Evolutionary conservation across 208 protist genomes (phyloP).

Genomic region (Trypanosoma scelopori): DNA sequence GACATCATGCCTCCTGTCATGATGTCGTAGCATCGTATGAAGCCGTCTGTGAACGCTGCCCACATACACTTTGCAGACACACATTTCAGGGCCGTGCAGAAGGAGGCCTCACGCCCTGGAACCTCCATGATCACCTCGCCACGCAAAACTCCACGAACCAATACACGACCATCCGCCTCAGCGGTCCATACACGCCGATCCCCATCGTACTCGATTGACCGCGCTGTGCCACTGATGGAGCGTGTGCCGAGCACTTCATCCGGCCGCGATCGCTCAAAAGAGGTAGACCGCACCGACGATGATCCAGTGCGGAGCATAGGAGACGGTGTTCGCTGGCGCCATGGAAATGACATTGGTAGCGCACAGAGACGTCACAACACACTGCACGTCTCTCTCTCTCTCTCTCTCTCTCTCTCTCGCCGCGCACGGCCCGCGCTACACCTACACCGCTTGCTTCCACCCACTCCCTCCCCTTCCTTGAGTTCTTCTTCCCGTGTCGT

Average conservation of each 20-base stretch:
- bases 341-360: neutral
- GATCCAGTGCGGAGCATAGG: neutral
- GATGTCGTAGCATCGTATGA: conserved; percentile 51
- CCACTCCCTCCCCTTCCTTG: too few species aligned
- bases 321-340: neutral
- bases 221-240: conserved; percentile 35
- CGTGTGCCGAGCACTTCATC: conserved; percentile 32
- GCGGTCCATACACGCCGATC: conserved; percentile 64
- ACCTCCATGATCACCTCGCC: conserved; percentile 19
- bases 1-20: conserved; percentile 35
- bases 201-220: conserved; percentile 52
- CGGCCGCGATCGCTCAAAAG: conserved; percentile 31
- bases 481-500: too few species aligned
- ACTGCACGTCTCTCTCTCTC: too few species aligned
- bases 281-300: conserved; percentile 19
- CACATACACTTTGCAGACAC: conserved; percentile 44
- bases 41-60: conserved; percentile 63
- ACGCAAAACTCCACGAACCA: conserved; percentile 38
- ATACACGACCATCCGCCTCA: conserved; percentile 55
- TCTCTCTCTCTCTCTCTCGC: too few species aligned
- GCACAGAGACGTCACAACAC: neutral
- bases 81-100: conserved; percentile 15
- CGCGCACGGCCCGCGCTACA: too few species aligned
- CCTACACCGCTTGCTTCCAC: too few species aligned
- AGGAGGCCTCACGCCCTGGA: neutral